phyloP scores from a whole-genome alignment of 1,284 basidiomycete genomes.

The Porodaedalea pini region DNA sequence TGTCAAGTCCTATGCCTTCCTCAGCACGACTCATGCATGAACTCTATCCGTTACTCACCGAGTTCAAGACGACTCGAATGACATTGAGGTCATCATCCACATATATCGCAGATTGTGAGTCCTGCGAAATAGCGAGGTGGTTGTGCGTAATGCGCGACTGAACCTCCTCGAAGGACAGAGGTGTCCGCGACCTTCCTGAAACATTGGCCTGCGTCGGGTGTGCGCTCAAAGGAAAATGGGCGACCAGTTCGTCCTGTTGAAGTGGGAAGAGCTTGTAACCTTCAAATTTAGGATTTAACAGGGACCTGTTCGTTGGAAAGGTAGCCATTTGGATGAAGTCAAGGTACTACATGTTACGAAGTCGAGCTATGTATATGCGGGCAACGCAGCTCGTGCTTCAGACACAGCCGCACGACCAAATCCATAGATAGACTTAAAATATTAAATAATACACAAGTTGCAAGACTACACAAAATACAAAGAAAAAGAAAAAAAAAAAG shows the following conservation, averaged over 20 bases:
- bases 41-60: conserved; percentile 40
- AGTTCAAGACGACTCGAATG: conserved; percentile 53
- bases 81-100: conserved; percentile 68
- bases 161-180: conserved; percentile 76
- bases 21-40: conserved; percentile 17
- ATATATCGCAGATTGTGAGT: conserved; percentile 56
- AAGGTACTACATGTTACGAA: neutral
- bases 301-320: conserved; percentile 39
- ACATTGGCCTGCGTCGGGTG: conserved; percentile 57
- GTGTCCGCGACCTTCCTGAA: conserved; percentile 45
- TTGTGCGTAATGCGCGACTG: conserved; percentile 83
- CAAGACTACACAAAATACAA: neutral
- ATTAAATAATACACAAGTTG: neutral
- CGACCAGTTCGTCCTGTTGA: conserved; percentile 50
- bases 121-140: conserved; percentile 58
- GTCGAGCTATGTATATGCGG: neutral
- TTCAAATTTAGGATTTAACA: conserved; percentile 82
- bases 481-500: neutral
- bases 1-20: conserved; percentile 43
- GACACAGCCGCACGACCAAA: too few species aligned
- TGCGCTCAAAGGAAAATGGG: conserved; percentile 48
- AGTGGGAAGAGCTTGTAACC: conserved; percentile 73
- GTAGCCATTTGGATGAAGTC: conserved; percentile 14
- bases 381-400: too few species aligned
- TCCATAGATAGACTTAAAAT: neutral